Evolutionary conservation across 2,329 filamentous ascomycete species (phyloP).

Genomic region (Xylariaceae sp.): DNA sequence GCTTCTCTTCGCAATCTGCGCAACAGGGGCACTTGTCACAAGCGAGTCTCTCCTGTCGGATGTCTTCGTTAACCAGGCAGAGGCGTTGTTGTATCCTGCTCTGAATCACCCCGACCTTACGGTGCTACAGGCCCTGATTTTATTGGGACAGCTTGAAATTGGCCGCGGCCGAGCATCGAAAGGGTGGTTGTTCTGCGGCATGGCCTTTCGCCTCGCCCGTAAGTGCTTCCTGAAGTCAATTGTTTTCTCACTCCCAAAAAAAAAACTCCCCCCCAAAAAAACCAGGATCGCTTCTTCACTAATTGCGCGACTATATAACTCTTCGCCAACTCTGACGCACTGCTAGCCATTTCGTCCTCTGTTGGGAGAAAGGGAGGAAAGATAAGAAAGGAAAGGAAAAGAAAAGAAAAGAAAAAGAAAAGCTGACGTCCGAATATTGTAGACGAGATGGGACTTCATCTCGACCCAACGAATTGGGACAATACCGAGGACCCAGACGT

Average conservation of each 20-base stretch:
- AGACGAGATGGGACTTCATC: constrained; percentile 47
- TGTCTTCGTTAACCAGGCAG: constrained; percentile 41
- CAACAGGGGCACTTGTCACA: constrained; percentile 43
- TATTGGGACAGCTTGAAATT: constrained; percentile 44
- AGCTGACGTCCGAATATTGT: background rate
- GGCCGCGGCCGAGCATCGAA: constrained; percentile 44
- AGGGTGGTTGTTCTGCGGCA: constrained; percentile 47
- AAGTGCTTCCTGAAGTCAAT: constrained; percentile 1
- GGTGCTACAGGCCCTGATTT: constrained; percentile 40
- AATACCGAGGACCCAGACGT: constrained; percentile 34
- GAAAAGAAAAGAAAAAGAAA: background rate
- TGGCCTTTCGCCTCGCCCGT: constrained; percentile 45
- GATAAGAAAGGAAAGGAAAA: too few species aligned
- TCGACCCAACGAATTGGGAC: constrained; percentile 47
- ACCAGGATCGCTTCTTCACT: background rate
- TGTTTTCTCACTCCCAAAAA: background rate
- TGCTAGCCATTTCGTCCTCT: background rate
- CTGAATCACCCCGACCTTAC: constrained; percentile 44
- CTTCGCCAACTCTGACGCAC: background rate
- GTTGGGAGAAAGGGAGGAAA: background rate
- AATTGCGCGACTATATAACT: background rate
- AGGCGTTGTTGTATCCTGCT: constrained; percentile 39
- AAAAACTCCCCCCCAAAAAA: too few species aligned
- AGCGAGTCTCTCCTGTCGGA: constrained; percentile 37
- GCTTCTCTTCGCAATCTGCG: constrained; percentile 44